Conservation (phyloP, 179 eudicot genomes). For the Drosera spatulata region DNA sequence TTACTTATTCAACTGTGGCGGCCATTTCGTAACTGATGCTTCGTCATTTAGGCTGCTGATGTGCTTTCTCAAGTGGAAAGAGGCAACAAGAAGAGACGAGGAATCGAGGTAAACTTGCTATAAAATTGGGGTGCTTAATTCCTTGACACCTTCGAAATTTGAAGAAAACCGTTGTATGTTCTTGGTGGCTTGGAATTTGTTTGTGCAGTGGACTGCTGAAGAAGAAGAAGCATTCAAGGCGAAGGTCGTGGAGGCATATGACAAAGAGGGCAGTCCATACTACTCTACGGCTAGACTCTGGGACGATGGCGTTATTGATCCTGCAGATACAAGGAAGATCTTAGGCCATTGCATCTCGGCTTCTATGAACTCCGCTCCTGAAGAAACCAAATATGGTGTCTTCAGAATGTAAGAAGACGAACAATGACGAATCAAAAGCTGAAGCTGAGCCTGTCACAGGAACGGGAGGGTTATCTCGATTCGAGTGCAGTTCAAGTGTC, state of each 20-base stretch:
- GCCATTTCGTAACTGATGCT: no score
- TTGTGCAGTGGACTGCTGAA: slow-evolving; percentile 66
- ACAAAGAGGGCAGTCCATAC: slow-evolving; percentile 76
- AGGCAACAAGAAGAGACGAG: slow-evolving; percentile 62
- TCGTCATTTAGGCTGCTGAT: slow-evolving; percentile 72
- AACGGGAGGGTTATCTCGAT: no score
- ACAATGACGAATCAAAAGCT: no score
- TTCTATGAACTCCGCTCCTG: slow-evolving; percentile 44
- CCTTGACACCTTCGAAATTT: not conserved
- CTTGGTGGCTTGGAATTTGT: not conserved
- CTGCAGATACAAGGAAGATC: slow-evolving; percentile 81
- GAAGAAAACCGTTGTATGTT: not conserved
- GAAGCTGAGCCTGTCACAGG: no score
- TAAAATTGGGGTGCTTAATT: not conserved
- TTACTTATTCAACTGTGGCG: no score
- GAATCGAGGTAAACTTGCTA: slow-evolving; percentile 46
- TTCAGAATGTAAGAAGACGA: slow-evolving; percentile 59
- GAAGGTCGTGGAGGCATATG: slow-evolving; percentile 75
- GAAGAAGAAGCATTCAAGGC: slow-evolving; percentile 80
- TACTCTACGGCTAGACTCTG: slow-evolving; percentile 93
- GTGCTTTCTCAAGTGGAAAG: slow-evolving; percentile 84
- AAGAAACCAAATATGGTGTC: slow-evolving; percentile 79
- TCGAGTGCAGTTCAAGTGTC: no score
- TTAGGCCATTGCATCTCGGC: slow-evolving; percentile 78
- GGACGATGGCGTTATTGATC: slow-evolving; percentile 97